Percentiles rank a stretch among this genome's conserved stretches.
phyloP scores from a whole-genome alignment of 768 basidiomycete species.

The Lactarius sp. region DNA sequence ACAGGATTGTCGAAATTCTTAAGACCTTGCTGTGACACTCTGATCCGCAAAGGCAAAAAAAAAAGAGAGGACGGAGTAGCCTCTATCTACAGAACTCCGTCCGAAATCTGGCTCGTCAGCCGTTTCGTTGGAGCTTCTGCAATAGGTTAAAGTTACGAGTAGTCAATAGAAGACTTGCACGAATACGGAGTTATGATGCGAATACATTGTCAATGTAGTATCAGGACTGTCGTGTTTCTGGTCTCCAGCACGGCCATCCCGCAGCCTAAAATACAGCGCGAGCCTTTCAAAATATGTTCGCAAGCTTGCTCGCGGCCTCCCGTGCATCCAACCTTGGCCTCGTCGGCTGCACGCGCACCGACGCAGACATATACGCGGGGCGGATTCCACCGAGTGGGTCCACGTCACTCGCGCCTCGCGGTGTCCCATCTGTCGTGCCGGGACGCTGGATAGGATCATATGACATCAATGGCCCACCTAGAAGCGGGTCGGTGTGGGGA shows the following conservation, averaged over 20 bases:
- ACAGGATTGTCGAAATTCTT: slow-evolving; percentile 72
- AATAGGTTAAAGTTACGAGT: neutral
- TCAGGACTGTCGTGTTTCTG: slow-evolving; percentile 3
- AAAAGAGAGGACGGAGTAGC: neutral
- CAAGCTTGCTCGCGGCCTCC: slow-evolving; percentile 84
- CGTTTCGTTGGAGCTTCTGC: neutral
- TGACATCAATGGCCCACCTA: slow-evolving; percentile 15
- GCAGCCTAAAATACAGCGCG: neutral
- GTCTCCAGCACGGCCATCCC: neutral
- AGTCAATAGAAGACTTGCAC: slow-evolving; percentile 1
- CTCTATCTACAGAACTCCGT: neutral
- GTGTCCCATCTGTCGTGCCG: slow-evolving; percentile 16
- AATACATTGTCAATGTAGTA: slow-evolving; percentile 16
- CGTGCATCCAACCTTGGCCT: slow-evolving; percentile 75
- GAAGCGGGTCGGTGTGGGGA: slow-evolving; percentile 22
- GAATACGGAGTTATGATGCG: slow-evolving; percentile 5
- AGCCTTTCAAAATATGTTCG: slow-evolving; percentile 68
- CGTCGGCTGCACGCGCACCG: slow-evolving; percentile 67
- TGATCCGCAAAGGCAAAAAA: neutral
- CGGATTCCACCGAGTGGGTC: slow-evolving; percentile 63
- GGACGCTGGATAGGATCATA: slow-evolving; percentile 21
- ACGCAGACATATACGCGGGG: slow-evolving; percentile 63
- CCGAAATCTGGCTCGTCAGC: neutral
- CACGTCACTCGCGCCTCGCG: slow-evolving; percentile 31
- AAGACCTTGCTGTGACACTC: slow-evolving; percentile 46